Evolutionary conservation across 2,329 filamentous ascomycete species (phyloP), one percentile per base, ranked within the genome.

Genomic region (Diaporthe sp.): DNA sequence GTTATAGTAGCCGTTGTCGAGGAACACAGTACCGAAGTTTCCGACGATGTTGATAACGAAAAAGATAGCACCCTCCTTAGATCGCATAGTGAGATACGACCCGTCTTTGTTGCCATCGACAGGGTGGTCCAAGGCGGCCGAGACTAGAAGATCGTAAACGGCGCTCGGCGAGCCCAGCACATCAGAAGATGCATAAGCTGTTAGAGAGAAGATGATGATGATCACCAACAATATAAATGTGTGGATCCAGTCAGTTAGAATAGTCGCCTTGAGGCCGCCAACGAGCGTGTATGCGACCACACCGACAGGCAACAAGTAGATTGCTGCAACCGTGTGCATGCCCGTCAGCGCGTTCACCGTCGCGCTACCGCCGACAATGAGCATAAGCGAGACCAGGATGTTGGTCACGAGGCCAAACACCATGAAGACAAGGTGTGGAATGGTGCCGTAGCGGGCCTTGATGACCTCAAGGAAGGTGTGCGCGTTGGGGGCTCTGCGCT

Each of bases 21-120:
- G 88, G 86, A 97, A 97, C 5, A 97, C 94, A 1, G 94, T 95
- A 75, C 89, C 93, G 76, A 96, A 97, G 84, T 95, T 96, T 61
- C 94, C 94, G 49, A 96, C 93, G 68, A 94, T 92, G 82, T 96
- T 96, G 84, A 96, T 96, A 46, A 96, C 91, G 84, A 97, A 98
- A 87, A 98, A 98, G 76, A 97, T 94, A 53, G 91, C 94, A 8
- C 95, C 95, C 79, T 96, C 92, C 75, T 90, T 91, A 1, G 93
- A 95, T 75, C 90, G 88, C 95, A 98, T 97, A 0, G 95, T 98
- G 25, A 98, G 86, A 79, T 98, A 98, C 80, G 93, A 95, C 19
- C 95, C 95, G 10, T 92, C 89, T 0, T 92, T 89, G 82, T 98
- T 98, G 15, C 95, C 95, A 0, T 90, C 89, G 2, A 98, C 93